Evolutionary conservation across 257 asterid species (phyloP), one percentile per base, ranked within the genome.

Genomic region (Forsythia viridissima): DNA sequence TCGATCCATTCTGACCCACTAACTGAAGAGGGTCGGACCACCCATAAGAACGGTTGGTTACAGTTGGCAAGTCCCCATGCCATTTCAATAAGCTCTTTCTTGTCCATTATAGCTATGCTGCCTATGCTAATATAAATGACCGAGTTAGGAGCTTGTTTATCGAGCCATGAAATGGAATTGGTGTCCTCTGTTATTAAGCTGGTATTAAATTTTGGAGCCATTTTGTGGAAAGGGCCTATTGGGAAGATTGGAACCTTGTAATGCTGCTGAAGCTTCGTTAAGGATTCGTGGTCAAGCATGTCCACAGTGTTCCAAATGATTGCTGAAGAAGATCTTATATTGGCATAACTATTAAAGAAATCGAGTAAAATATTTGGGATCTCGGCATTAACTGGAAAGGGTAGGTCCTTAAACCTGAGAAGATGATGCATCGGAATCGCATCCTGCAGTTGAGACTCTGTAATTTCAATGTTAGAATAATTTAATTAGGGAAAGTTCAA

Each of bases 171-270:
- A 0, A 85, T 74, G 68, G 80, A 75, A 71, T 0, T 71, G 4
- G 43, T 9, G 71, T 85, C 89, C 66, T 85, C 86, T 57, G 78
- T 30, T 0, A 73, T 4, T 44, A 66, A 65, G 61, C 81, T 82
- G 8, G 86, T 77, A 18, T 51, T 69, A 2, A 18, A 21, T 2
- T 37, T 12, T 40, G 80, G 70, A 3, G 82, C 70, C 63, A 79
- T 52, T 80, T 77, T 85, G 75, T 85, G 85, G 1, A 87, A 37
- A 51, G 89, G 86, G 4, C 89, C 91, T 38, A 85, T 72, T 18
- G 79, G 24, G 72, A 87, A 85, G 72, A 81, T 24, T 44, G 86
- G 87, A 15, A 85, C 74, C 37, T 83, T 73, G 79, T 70, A 71
- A 9, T 18, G 78, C 72, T 79, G 80, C 3, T 61, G 73, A 34